phyloP scores from a whole-genome alignment of 2,329 filamentous ascomycete genomes.

The Aspergillus amoenus region DNA sequence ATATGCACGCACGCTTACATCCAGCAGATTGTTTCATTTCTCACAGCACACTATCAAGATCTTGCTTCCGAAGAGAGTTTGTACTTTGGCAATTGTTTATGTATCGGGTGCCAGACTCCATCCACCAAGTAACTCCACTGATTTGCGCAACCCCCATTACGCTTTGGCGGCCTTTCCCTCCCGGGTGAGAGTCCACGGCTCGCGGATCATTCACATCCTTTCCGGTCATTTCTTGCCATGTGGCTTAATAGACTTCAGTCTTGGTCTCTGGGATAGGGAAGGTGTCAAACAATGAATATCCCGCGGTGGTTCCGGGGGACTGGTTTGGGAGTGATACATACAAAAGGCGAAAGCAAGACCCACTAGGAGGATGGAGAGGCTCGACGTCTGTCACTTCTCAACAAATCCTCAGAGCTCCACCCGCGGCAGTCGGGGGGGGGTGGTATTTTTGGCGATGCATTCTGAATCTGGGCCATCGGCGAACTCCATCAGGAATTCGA shows the following conservation, averaged over 20 bases:
- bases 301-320: background rate
- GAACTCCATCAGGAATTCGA: background rate
- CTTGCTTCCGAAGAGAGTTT: background rate
- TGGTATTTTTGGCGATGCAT: background rate
- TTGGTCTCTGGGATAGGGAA: background rate
- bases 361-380: background rate
- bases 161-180: background rate
- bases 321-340: constrained; percentile 1
- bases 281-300: background rate
- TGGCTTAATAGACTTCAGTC: constrained; percentile 1
- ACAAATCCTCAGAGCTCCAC: background rate
- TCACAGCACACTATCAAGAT: background rate
- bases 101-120: background rate
- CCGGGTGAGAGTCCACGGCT: background rate
- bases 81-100: background rate
- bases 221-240: background rate
- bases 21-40: background rate
- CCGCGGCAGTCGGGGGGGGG: background rate
- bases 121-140: background rate
- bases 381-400: background rate
- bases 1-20: background rate
- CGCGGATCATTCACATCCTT: background rate
- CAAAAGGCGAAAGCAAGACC: background rate
- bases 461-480: background rate
- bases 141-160: background rate